A percentile compares a stretch with the other conserved stretches of the same genome.
Evolutionary conservation across 164 flowering plant species (phyloP).

Genomic region (Nymphaea colorata): DNA sequence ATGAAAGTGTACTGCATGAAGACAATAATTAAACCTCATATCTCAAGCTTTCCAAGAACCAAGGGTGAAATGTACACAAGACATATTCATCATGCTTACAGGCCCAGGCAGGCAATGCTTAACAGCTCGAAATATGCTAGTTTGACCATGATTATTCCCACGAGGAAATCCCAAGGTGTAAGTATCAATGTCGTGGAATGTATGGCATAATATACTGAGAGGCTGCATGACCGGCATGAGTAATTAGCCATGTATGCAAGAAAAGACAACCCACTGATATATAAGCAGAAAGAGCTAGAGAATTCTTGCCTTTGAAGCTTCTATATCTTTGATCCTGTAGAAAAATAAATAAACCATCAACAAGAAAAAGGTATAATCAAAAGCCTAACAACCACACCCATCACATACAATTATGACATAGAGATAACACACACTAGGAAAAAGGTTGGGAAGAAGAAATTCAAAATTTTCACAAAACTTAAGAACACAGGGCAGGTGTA

Average conservation of each 20-base stretch:
- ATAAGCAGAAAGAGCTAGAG: neutral
- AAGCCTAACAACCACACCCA: neutral
- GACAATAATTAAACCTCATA: neutral
- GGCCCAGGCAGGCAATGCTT: constrained; percentile 96
- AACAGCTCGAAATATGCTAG: constrained; percentile 69
- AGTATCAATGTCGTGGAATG: constrained; percentile 75
- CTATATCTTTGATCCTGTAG: constrained; percentile 76
- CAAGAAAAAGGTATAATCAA: neutral
- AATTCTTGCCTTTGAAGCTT: constrained; percentile 61
- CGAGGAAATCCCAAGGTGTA: constrained; percentile 84
- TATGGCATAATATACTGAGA: constrained; percentile 71
- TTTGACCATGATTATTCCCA: constrained; percentile 59
- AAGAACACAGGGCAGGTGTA: too few relatives aligned
- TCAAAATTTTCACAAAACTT: too few relatives aligned
- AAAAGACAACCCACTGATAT: neutral
- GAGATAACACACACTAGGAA: too few relatives aligned
- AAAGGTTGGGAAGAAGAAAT: too few relatives aligned
- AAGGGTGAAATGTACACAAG: too few relatives aligned
- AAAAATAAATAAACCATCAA: constrained; percentile 6
- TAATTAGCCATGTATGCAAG: neutral
- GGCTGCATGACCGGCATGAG: constrained; percentile 44
- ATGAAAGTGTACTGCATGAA: constrained; percentile 77
- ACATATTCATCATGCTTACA: constrained; percentile 31
- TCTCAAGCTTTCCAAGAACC: neutral
- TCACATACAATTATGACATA: too few relatives aligned